Base-by-base conservation (phyloP, 1,284 basidiomycete species). In the Puccinia horiana region DNA sequence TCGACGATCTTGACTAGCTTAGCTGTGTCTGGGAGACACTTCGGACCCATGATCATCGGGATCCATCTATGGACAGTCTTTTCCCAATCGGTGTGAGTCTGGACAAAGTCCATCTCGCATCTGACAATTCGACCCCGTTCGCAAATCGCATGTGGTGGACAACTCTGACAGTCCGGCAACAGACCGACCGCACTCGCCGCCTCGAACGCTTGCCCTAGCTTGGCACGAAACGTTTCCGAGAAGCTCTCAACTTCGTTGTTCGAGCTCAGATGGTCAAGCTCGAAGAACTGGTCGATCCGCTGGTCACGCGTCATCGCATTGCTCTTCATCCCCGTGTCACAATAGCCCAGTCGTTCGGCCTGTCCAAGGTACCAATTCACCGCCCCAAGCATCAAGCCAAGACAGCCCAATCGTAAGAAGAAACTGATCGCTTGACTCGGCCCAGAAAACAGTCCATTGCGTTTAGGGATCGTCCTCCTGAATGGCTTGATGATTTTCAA, bases 111-210 rank as follows among this genome's bases (percentile, higher is more conserved):
- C 44, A 89, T 90, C 73, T 92, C 91, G 87, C 95, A 98, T 1
- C 88, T 88, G 70, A 93, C 88, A 73, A 89, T 89, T 83, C 90
- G 87, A 44, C 90, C 91, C 18, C 86, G 83, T 18, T 88, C 88
- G 87, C 95, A 98, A 26, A 88, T 88, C 2, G 92, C 96, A 87
- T 95, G 93, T 72, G 90, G 89, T 16, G 96, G 96, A 86, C 95
- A 98, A 20, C 91, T 90, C 2, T 93, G 92, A 87, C 95, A 98
- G n/a, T 89, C 85, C 26, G 91, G 91, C 54, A 91, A 77, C 44
- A 92, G 84, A 9, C 90, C 88, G 40, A 89, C 88, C 72, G 89
- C 87, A 67, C 92, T 89, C 86, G 91, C 91, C 18, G 88, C 86
- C 82, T 87, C 88, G 79, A 88, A 87, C 29, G 86, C 86, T 83